Base-by-base conservation (phyloP, 805 yeast genomes). In the Candida nitratophila region DNA sequence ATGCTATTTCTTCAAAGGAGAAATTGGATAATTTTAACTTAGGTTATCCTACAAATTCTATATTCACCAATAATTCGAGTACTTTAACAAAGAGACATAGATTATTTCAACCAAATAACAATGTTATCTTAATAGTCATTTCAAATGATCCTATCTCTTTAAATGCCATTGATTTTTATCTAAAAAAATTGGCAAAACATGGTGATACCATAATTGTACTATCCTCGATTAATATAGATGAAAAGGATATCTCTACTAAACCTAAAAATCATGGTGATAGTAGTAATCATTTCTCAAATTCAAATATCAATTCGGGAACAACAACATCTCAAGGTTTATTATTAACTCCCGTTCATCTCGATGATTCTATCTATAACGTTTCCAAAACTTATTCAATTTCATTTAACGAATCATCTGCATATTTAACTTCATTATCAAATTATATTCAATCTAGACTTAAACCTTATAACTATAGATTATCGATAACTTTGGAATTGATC, bases 121-220 rank as follows among this genome's bases (percentile, higher is more conserved):
- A 20, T 29, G 22, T 27, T n/a, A 62, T 84, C 49, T 69, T 71
- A 2, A 65, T 80, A 69, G n/a, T 34, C 7, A 16, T 86, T 36
- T 70, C 81, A 44, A 87, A 84, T 5, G 67, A 86, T 45, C 69
- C 67, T 39, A 85, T 82, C 60, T 81, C 93, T 0, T 80, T 90
- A 85, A 83, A 79, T 26, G 78, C 86, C 1, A 61, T 86, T 16
- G 91, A 85, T 57, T 86, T 82, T 74, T 66, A 77, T 10, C 54
- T 83, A 16, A 65, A 67, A 35, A 65, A 69, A 37, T 60, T 80
- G 9, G 64, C 79, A 7, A 73, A 71, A 44, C 64, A 78, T 52
- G 86, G 88, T 14, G 95, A 86, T 59, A 72, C 76, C 35, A 60
- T 86, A 3, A 75, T 86, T 1, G 69, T 86, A 2, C 57, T 59